Evolutionary conservation across 352 stramenopile species (phyloP), one percentile per base, ranked within the genome.

Genomic region (Globisporangium megalacanthum): DNA sequence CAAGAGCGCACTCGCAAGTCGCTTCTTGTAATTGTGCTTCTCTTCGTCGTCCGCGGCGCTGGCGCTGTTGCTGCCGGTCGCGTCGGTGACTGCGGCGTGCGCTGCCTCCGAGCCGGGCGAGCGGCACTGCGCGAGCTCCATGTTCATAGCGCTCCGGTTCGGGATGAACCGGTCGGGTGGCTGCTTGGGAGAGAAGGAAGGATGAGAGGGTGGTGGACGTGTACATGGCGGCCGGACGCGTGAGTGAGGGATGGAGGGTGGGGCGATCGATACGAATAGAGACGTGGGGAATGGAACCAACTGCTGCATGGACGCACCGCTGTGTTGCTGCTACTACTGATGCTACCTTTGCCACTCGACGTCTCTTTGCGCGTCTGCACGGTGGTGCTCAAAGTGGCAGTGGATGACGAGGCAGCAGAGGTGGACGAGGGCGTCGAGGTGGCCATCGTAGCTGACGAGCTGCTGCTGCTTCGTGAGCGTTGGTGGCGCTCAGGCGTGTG

Each of bases 71-170:
- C 17, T 25, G 44, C n/a, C 10, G 20, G 52, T 52, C 25, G 39
- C 36, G 33, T 52, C 41, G 3, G 52, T 42, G 39, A 52, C 54
- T 4, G 62, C 76, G 44, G 75, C 70, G 31, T 83, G 75, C 5
- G 70, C 73, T 7, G 76, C 74, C 14, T 68, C 66, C 14, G 76
- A 83, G 19, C 73, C 72, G 6, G 81, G 79, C 39, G 81, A 86
- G 20, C 79, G 79, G 55, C 79, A 89, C 60, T 89, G 79, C 51
- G 79, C 79, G 39, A 87, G 62, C 48, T 92, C 83, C 64, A 94
- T 75, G 70, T 92, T 91, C 84, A 92, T 94, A 36, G 84, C 84
- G 51, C 82, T 88, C 2, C 84, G 81, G 60, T 88, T 94, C 31
- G 84, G 84, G 54, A 94, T 94, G 66, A 92, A 94, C 41, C 84